phyloP scores from a whole-genome alignment of 805 yeast species.

The Wickerhamiella dianesei region DNA sequence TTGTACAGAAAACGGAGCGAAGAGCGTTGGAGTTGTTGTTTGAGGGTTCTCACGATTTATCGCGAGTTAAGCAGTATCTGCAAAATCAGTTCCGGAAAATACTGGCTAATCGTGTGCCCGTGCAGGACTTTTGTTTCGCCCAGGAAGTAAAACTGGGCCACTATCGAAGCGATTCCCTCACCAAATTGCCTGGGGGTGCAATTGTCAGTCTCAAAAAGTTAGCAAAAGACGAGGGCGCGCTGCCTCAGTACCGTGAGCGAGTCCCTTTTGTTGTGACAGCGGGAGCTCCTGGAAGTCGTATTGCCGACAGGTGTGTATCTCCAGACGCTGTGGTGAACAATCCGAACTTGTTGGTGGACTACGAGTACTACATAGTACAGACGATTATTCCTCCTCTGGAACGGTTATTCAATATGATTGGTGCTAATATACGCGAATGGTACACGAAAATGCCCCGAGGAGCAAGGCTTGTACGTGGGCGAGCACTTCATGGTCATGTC shows the following conservation, averaged over 20 bases:
- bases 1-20: conserved; percentile 73
- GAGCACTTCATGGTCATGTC: conserved; percentile 4
- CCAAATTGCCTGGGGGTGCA: conserved; percentile 78
- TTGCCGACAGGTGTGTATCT: conserved; percentile 65
- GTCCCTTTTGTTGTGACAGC: conserved; percentile 73
- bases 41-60: conserved; percentile 48
- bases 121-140: conserved; percentile 83
- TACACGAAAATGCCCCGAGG: conserved; percentile 46
- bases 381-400: conserved; percentile 84
- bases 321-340: conserved; percentile 55
- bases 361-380: conserved; percentile 72
- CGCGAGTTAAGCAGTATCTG: conserved; percentile 54
- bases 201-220: conserved; percentile 52
- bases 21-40: conserved; percentile 54
- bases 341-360: conserved; percentile 43
- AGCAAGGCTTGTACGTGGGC: neutral
- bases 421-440: conserved; percentile 73
- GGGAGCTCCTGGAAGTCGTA: conserved; percentile 39
- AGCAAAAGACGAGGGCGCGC: conserved; percentile 53
- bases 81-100: conserved; percentile 55
- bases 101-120: conserved; percentile 43
- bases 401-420: conserved; percentile 65
- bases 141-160: conserved; percentile 77
- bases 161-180: conserved; percentile 51
- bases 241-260: conserved; percentile 79